Evolutionary conservation across 2,329 filamentous ascomycete species (phyloP), one percentile per base, ranked within the genome.

Genomic region (Lachnellula cervina): DNA sequence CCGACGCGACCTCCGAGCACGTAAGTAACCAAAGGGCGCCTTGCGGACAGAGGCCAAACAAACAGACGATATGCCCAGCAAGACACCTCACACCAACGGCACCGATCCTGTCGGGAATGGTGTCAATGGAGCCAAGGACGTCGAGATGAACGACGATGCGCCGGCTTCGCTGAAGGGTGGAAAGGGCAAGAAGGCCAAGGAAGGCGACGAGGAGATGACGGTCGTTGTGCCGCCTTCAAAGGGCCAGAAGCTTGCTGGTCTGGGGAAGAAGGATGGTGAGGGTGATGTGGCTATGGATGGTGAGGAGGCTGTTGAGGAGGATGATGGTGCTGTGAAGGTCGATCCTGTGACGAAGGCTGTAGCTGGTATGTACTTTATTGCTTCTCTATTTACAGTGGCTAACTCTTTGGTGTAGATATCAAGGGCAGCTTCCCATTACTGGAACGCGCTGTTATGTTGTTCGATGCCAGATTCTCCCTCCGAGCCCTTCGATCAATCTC

Each of bases 401-500:
- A 9, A 28, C 34, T 37, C 32, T 60, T 25, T 23, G 49, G 57
- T 55, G 40, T 70, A 97, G 94, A 97, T 73, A 96, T 99, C 77
- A 94, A 92, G 76, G 87, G 83, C 80, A 97, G 95, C 76, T 97
- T 97, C 71, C 83, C 84, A 51, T 82, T 99, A 62, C 82, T 99
- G 69, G 92, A 97, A 69, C 88, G 91, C 68, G 94, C 92, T 63
- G 93, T 99, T 62, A 81, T 86, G 62, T 84, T 95, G 67, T 99
- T 97, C 73, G 94, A 99, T 75, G 85, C 92, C 57, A 87, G 94
- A 77, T 99, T 97, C 76, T 90, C 93, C 55, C 87, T 99, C 62
- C 85, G 94, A 70, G 94, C 94, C 59, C 83, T 99, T 62, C 88
- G 94, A 68, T 96, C 92, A 66, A 96, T 97, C 76, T 96, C 94